Base-by-base conservation (phyloP, 305 asterid species). In the Caryopteris hybrid region DNA sequence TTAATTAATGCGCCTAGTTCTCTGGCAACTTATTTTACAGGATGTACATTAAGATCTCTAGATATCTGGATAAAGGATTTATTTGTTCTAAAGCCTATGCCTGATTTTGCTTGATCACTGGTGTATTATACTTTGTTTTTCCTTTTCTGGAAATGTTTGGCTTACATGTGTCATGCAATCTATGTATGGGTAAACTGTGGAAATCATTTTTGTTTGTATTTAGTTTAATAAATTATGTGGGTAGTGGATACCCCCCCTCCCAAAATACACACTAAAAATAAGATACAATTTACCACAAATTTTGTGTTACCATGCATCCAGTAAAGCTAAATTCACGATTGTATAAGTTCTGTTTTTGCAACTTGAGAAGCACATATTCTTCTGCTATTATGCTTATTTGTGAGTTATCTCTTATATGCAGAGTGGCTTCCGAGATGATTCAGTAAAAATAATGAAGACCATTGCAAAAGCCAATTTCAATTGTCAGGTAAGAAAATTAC, bases 371-470 rank as follows among this genome's bases (percentile, higher is more conserved):
- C 52, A 27, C 47, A 42, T 25, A 29, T 68, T 46, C 22, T 53
- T 51, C 54, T n/a, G n/a, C n/a, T n/a, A n/a, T n/a, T n/a, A n/a
- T 64, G 34, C 68, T 53, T 47, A 60, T 65, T 34, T 45, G 34
- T 36, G 21, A 41, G 20, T 58, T 61, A 18, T 46, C 21, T 71
- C 73, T 51, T 33, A n/a, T 55, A 13, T 69, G 74, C 80, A 93
- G 99, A 78, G 92, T 71, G 97, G 99, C 34, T 93, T 93, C 76
- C 84, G 82, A 52, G 96, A 90, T 56, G 95, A 90, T 45, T 88
- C 99, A 0, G 75, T 83, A 69, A 85, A 62, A 74, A 80, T 88
- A 70, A 90, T 88, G 99, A 93, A 61, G 84, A 47, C 71, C 18
- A 88, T 93, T 36, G 81, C 77, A 17, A 83, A 71, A 75, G 70